Conservation (phyloP, 2,329 filamentous ascomycete species). For the Tolypocladium pustulatum region DNA sequence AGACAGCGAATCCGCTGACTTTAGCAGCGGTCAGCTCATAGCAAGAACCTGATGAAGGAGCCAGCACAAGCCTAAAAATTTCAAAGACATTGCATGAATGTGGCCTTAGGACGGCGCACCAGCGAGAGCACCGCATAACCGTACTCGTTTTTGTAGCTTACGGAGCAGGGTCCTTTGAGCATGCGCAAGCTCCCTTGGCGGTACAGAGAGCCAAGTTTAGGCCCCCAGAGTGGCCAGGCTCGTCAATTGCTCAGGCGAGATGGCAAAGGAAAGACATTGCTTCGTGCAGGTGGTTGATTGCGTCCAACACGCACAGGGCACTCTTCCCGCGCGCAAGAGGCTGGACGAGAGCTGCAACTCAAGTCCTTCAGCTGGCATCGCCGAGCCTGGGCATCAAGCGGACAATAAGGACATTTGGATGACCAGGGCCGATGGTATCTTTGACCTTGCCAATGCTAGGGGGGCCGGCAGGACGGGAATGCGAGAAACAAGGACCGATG, state of each 20-base stretch:
- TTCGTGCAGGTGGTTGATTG: neutral
- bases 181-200: neutral
- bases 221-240: neutral
- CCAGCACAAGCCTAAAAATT: neutral
- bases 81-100: neutral
- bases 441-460: neutral
- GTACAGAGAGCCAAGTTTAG: neutral
- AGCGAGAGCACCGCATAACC: neutral
- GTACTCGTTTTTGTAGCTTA: neutral
- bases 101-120: neutral
- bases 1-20: neutral
- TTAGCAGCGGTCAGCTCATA: too few relatives aligned
- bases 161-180: neutral
- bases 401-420: neutral
- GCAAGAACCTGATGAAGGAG: neutral
- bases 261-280: neutral
- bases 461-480: neutral
- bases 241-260: neutral
- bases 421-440: neutral
- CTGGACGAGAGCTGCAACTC: neutral
- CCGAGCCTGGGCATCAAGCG: neutral
- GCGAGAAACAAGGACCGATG: neutral
- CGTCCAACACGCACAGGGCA: neutral
- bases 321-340: neutral
- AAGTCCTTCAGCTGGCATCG: neutral